Evolutionary conservation across 2,329 filamentous ascomycete genomes (phyloP), one percentile per base, ranked within the genome.

Genomic region (Fusarium austroafricanum): DNA sequence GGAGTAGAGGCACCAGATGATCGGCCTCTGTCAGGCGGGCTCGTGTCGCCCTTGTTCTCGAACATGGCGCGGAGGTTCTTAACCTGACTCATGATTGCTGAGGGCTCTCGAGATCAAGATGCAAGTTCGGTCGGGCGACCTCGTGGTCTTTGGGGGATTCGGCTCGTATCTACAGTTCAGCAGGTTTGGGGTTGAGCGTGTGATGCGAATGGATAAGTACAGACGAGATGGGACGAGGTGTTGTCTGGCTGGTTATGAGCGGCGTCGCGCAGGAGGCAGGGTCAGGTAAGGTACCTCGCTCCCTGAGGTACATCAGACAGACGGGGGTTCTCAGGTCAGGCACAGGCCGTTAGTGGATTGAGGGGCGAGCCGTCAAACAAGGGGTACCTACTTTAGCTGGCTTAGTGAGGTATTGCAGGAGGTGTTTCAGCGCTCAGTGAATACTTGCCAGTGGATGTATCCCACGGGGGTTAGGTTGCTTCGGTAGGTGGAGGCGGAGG

Each of bases 41-140:
- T 90, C 59, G 83, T 82, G 71, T 88, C 86, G 77, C 85, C 87
- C 79, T 88, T 92, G 77, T 89, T 88, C 83, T 94, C 92, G 78
- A 94, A 94, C 86, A 92, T 93, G 75, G 92, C 92, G 73, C 90
- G 86, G 70, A 94, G 87, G 81, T 92, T 92, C 81, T 85, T 90
- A 75, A 92, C 90, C 75, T 87, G 89, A 75, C 89, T 89, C 86
- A 89, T 89, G 75, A 78, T 82, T 79, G 79, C 79, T 73, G 78
- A 65, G 65, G 64, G 57, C 44, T 61, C 62, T 58, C 49, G 33
- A 54, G 53, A 44, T 45, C 52, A 53, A 49, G 52, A 51, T 58
- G 65, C 55, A 63, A 47, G 53, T 39, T 66, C 47, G 67, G 67
- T 60, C 62, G 57, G 55, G 49, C 60, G 66, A 71, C 68, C 68